Evolutionary conservation across 331 rosid genomes (phyloP), one percentile per base, ranked within the genome.

Genomic region (Stylosanthes scabra): DNA sequence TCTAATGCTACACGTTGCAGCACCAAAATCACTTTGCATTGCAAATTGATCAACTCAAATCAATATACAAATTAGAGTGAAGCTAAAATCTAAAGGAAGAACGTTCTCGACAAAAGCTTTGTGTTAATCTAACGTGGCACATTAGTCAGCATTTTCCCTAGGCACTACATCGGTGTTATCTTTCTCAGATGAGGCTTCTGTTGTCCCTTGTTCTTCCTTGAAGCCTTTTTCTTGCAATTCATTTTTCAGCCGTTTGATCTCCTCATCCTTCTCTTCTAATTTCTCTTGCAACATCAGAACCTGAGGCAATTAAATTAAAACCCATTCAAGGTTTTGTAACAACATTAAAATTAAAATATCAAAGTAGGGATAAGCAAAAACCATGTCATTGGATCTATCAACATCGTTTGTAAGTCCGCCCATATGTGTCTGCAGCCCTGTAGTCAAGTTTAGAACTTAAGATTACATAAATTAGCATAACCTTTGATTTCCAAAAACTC

Each of bases 361-460:
- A 57, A n/a, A n/a, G n/a, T n/a, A n/a, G n/a, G n/a, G n/a, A n/a
- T n/a, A 60, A 54, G 31, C 39, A 83, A 45, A 66, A 59, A 94
- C 99, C 97, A 83, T 85, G 88, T 94, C 97, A 67, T 85, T 84
- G 71, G 97, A 94, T 90, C 97, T 85, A 77, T 91, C 99, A 57
- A 87, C 95, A 56, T 94, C 99, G 91, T 94, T 88, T 56, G 97
- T 75, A 76, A 91, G 80, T 67, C 90, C 97, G 44, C 87, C 97
- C 96, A 88, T 88, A 68, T 80, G 91, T 52, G 83, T 84, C 85
- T 80, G 88, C 81, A 91, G 80, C 64, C 89, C 99, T 94, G 86
- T 61, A 81, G 54, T 70, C 61, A 49, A 83, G 63, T 65, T 14
- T 31, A 71, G 37, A n/a, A n/a, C n/a, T n/a, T n/a, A n/a, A n/a